Conservation (phyloP, 768 basidiomycete species). For the Pleurotus djamor region DNA sequence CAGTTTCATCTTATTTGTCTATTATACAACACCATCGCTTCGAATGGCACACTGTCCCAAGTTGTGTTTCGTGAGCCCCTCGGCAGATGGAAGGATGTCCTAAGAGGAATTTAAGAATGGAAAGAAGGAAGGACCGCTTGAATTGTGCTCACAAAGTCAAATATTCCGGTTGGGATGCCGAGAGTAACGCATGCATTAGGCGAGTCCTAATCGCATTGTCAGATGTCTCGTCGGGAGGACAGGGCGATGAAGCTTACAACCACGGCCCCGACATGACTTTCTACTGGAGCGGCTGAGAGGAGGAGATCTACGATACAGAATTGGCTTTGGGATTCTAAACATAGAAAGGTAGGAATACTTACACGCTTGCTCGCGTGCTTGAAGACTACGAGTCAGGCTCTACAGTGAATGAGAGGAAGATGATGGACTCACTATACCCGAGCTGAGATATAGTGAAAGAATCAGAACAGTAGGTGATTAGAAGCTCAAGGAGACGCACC, state of each 20-base stretch:
- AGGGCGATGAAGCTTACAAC: constrained; percentile 44
- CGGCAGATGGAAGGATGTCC: constrained; percentile 67
- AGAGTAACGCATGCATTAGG: constrained; percentile 79
- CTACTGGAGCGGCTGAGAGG: constrained; percentile 67
- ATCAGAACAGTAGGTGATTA: not conserved
- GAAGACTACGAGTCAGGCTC: not conserved
- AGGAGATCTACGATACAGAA: constrained; percentile 46
- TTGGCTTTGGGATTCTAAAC: not conserved
- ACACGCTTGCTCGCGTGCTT: constrained; percentile 80
- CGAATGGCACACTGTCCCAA: constrained; percentile 68
- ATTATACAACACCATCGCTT: constrained; percentile 55
- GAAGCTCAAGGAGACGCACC: constrained; percentile 24
- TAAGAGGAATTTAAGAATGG: too few relatives aligned
- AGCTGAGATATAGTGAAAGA: constrained; percentile 34
- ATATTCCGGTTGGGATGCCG: constrained; percentile 74
- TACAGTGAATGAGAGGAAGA: not conserved
- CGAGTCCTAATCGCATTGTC: constrained; percentile 46
- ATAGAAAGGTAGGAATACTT: constrained; percentile 9
- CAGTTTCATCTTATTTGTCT: not conserved
- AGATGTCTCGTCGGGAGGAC: not conserved
- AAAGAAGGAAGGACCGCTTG: not conserved
- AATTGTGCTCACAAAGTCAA: constrained; percentile 51
- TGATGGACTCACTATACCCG: constrained; percentile 59
- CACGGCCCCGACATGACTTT: constrained; percentile 67
- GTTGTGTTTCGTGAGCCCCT: constrained; percentile 56